Percentiles rank a stretch among this genome's conserved stretches.
Evolutionary conservation across 2,329 filamentous ascomycete species (phyloP).

Genomic region (Apiospora aurea): DNA sequence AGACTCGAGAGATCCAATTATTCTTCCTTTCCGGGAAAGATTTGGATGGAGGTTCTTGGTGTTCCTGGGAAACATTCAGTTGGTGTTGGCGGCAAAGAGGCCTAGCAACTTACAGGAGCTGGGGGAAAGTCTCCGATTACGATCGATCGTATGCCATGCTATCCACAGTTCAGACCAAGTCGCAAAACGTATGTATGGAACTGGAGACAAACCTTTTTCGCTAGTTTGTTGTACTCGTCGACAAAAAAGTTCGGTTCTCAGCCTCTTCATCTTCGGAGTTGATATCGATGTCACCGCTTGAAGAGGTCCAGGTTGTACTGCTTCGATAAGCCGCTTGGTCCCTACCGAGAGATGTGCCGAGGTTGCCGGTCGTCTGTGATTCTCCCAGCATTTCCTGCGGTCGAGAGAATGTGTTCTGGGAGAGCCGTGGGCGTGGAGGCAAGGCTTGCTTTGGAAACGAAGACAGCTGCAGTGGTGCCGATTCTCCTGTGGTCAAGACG

Average conservation of each 20-base stretch:
- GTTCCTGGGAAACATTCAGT: conserved; percentile 1
- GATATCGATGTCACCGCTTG: conserved; percentile 56
- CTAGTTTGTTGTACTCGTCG: conserved; percentile 66
- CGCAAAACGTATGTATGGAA: background rate
- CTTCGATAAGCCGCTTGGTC: conserved; percentile 42
- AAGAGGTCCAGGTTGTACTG: conserved; percentile 66
- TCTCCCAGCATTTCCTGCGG: conserved; percentile 28
- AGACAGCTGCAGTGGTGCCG: conserved; percentile 30
- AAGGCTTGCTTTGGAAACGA: conserved; percentile 24
- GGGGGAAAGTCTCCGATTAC: conserved; percentile 39
- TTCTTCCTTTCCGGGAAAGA: conserved; percentile 33
- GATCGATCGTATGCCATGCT: conserved; percentile 60
- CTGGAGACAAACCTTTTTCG: conserved; percentile 56
- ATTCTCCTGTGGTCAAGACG: conserved; percentile 27
- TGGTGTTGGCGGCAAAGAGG: background rate
- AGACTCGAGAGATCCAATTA: conserved; percentile 49
- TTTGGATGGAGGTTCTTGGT: conserved; percentile 7
- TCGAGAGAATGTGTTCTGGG: conserved; percentile 29
- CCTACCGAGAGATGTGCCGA: conserved; percentile 28
- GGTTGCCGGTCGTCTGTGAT: conserved; percentile 31
- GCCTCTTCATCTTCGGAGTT: conserved; percentile 57
- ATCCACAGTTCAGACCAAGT: background rate
- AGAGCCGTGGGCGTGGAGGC: conserved; percentile 22
- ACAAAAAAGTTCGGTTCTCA: conserved; percentile 58
- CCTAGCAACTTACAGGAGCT: conserved; percentile 32